Evolutionary conservation across 805 yeast genomes (phyloP).

Genomic region (Yarrowia osloensis): DNA sequence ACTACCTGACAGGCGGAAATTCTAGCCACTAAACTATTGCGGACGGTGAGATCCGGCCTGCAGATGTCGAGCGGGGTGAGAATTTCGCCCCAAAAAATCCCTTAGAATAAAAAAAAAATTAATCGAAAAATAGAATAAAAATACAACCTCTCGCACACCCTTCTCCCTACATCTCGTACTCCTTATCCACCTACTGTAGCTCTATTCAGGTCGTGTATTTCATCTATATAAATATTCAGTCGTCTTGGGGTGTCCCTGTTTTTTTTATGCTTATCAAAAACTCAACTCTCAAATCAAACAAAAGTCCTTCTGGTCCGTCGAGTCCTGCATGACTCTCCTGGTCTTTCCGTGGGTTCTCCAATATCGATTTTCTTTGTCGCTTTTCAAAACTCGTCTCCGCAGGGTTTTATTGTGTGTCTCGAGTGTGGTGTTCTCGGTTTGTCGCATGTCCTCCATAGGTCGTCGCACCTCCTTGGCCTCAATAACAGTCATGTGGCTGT

Average conservation of each 20-base stretch:
- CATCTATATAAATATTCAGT: conserved; percentile 6
- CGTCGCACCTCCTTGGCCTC: too few species aligned
- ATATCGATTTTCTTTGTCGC: background rate
- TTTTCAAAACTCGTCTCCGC: background rate
- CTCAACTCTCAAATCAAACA: background rate
- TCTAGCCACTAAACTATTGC: conserved; percentile 46
- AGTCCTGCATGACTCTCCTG: background rate
- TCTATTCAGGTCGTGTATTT: background rate
- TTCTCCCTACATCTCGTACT: too few species aligned
- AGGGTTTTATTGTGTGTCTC: background rate
- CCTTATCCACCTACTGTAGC: too few species aligned
- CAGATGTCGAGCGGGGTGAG: background rate
- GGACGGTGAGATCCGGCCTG: conserved; percentile 4
- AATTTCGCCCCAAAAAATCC: background rate
- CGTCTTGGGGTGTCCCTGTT: background rate
- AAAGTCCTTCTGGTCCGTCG: background rate
- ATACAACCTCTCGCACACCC: too few species aligned
- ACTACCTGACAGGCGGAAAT: conserved; percentile 44
- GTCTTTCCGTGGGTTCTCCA: background rate
- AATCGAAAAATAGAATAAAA: background rate
- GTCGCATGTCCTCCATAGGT: background rate
- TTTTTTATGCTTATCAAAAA: background rate
- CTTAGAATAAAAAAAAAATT: background rate
- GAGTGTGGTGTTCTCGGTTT: background rate
- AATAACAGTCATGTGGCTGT: too few species aligned